A percentile compares a stretch with the other conserved stretches of the same genome.
phyloP scores from a whole-genome alignment of 768 basidiomycete genomes.

The Dentipellis sp. region DNA sequence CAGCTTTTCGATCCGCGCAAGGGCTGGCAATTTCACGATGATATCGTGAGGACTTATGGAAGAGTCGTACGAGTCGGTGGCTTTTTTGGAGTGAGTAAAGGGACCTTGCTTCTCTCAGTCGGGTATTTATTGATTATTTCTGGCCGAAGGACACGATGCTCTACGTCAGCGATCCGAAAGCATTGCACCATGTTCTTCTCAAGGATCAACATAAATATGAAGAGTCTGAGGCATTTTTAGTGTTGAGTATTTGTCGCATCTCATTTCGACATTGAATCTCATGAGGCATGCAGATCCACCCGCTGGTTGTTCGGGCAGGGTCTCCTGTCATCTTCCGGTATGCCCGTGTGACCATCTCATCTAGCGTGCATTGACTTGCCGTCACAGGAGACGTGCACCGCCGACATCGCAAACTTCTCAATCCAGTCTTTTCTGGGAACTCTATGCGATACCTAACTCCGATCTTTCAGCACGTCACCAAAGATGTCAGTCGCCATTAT shows the following conservation, averaged over 20 bases:
- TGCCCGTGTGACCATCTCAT: not conserved
- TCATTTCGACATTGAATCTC: not conserved
- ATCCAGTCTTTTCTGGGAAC: not conserved
- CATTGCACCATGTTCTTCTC: not conserved
- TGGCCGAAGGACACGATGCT: not conserved
- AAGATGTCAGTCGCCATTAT: not conserved
- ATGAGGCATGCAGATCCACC: not conserved
- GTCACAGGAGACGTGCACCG: not conserved
- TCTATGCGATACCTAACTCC: conserved; percentile 2
- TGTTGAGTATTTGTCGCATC: not conserved
- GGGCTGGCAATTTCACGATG: not conserved
- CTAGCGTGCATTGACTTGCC: not conserved
- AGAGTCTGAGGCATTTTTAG: not conserved
- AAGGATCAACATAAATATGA: not conserved
- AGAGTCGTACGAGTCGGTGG: not conserved
- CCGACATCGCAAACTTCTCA: not conserved
- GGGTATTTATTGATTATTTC: not conserved
- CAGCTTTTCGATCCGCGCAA: not conserved
- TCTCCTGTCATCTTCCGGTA: not conserved
- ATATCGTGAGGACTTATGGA: not conserved
- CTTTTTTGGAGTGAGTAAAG: not conserved
- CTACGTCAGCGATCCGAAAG: not conserved
- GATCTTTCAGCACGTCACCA: not conserved
- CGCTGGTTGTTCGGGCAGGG: not conserved
- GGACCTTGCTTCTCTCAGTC: not conserved